Conservation (phyloP, 306 rosid genomes). For the Trifolium subterraneum region DNA sequence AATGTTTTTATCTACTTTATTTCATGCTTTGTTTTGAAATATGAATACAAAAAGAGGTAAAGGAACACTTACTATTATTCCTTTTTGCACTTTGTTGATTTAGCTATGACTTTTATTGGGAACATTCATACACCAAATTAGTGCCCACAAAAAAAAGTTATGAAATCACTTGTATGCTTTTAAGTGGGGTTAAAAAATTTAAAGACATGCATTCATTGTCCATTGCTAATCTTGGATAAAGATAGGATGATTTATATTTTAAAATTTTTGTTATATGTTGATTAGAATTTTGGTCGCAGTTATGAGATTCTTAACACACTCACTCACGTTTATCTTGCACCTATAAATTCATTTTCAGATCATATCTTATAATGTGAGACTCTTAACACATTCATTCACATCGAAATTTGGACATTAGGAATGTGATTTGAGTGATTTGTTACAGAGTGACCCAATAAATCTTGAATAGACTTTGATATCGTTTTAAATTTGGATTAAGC, state of each 20-base stretch:
- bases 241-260: neutral
- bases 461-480: too few relatives aligned
- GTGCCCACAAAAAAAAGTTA: neutral
- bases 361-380: too few relatives aligned
- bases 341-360: neutral
- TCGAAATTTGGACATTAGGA: too few relatives aligned
- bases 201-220: neutral
- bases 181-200: neutral
- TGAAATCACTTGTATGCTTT: constrained; percentile 2
- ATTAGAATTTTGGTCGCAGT: neutral
- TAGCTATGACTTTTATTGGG: neutral
- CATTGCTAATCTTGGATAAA: neutral
- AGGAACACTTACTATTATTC: neutral
- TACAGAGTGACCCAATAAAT: neutral
- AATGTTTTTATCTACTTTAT: neutral
- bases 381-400: too few relatives aligned
- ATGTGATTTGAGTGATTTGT: neutral
- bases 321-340: too few relatives aligned
- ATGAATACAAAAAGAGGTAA: neutral
- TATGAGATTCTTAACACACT: too few relatives aligned
- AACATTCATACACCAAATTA: neutral
- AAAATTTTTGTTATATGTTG: neutral
- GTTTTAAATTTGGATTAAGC: neutral
- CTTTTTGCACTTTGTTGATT: neutral
- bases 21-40: constrained; percentile 13